Percentiles rank a stretch among this genome's conserved stretches.
phyloP scores from a whole-genome alignment of 2,329 filamentous ascomycete species.

The Apiospora arundinis region DNA sequence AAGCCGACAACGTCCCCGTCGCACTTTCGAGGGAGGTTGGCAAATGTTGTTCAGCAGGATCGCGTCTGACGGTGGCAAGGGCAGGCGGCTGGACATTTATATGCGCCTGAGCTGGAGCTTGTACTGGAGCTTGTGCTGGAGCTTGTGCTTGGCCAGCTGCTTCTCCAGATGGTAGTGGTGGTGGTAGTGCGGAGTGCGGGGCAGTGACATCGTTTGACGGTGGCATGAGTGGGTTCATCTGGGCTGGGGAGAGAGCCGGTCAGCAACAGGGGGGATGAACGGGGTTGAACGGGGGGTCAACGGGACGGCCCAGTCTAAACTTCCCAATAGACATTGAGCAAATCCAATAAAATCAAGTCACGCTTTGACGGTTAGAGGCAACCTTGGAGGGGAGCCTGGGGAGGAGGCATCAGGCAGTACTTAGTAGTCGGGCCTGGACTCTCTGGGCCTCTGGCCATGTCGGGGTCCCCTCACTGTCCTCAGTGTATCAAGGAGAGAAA shows the following conservation, averaged over 20 bases:
- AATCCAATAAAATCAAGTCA: constrained; percentile 12
- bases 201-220: constrained; percentile 25
- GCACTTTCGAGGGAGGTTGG: constrained; percentile 9
- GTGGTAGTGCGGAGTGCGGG: constrained; percentile 26
- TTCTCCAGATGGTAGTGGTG: constrained; percentile 16
- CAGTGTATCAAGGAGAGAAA: background rate
- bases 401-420: background rate
- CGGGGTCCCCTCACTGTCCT: constrained; percentile 9
- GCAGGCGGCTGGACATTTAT: constrained; percentile 12
- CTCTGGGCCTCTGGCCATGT: background rate
- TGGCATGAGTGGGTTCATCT: constrained; percentile 20
- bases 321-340: constrained; percentile 10
- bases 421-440: too few species aligned
- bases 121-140: constrained; percentile 8
- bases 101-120: constrained; percentile 18
- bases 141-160: constrained; percentile 23
- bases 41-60: background rate
- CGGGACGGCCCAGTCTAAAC: constrained; percentile 14
- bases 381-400: background rate
- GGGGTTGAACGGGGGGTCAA: background rate
- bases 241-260: constrained; percentile 16
- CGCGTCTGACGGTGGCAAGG: constrained; percentile 2
- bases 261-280: constrained; percentile 6
- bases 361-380: constrained; percentile 12
- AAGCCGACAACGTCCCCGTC: constrained; percentile 14